Evolutionary conservation across 192 early-diverging fungal species (phyloP).

Genomic region (Blastocladiella britannica): DNA sequence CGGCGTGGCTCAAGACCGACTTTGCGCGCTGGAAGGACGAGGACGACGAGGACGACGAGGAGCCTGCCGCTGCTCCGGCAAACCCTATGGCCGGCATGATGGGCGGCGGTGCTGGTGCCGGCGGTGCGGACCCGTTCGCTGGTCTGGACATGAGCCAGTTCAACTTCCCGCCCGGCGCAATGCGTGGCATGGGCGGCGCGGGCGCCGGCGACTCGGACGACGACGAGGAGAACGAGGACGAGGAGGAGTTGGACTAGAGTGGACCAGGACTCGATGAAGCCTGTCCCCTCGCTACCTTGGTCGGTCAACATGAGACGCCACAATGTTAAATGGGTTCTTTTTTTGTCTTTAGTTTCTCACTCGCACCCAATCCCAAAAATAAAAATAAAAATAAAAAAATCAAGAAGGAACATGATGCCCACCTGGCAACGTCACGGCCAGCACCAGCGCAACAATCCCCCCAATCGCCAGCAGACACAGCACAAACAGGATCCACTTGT

Average conservation of each 20-base stretch:
- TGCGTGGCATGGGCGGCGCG: conserved; percentile 31
- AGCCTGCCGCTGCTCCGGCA: conserved; percentile 6
- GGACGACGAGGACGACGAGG: conserved; percentile 73
- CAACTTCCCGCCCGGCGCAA: conserved; percentile 20
- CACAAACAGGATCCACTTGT: too few relatives aligned
- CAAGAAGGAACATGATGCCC: too few relatives aligned
- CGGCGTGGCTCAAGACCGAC: conserved; percentile 70
- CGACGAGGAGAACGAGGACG: conserved; percentile 4
- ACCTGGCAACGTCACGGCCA: too few relatives aligned
- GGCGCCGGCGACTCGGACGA: conserved; percentile 6
- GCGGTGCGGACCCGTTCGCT: conserved; percentile 10
- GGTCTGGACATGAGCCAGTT: conserved; percentile 46
- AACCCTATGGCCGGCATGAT: too few relatives aligned
- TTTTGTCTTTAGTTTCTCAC: too few relatives aligned
- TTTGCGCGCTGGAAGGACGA: conserved; percentile 81
- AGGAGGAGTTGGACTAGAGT: background rate
- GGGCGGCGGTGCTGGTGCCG: too few relatives aligned
- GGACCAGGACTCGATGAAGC: background rate
- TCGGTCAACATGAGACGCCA: background rate
- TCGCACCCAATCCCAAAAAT: too few relatives aligned
- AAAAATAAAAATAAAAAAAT: too few relatives aligned
- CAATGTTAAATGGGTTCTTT: conserved; percentile 4
- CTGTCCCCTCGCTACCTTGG: conserved; percentile 1
- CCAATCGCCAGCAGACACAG: too few relatives aligned
- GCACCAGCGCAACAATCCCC: too few relatives aligned